Evolutionary conservation across 331 rosid genomes (phyloP).

Genomic region (Dryas integrifolia): DNA sequence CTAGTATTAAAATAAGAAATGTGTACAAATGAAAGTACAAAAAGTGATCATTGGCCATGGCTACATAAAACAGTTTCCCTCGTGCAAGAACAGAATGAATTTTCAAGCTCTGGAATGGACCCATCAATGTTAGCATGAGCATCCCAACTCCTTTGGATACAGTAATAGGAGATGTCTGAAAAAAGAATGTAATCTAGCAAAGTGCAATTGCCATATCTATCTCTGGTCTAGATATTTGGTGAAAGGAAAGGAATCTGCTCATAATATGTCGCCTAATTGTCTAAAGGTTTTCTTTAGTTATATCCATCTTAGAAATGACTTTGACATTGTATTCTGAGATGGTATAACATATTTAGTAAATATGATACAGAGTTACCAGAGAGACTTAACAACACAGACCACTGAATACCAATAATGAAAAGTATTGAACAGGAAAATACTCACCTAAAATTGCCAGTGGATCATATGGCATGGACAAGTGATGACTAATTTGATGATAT

Average conservation of each 20-base stretch:
- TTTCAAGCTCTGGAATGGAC: background rate
- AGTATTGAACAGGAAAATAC: slow-evolving; percentile 13
- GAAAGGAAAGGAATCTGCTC: background rate
- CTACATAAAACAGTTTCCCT: background rate
- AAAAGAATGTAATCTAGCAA: no score
- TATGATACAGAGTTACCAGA: background rate
- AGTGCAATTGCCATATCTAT: background rate
- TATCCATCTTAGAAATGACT: background rate
- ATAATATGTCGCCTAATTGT: background rate
- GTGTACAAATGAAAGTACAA: background rate
- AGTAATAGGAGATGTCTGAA: background rate
- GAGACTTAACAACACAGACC: background rate
- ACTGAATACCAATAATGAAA: slow-evolving; percentile 13
- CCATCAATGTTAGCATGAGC: background rate
- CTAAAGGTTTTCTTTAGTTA: background rate
- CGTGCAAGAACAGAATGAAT: background rate
- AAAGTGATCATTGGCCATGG: background rate
- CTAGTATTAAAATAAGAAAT: background rate
- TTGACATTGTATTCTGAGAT: background rate
- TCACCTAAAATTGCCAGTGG: slow-evolving; percentile 27
- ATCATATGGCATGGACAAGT: slow-evolving; percentile 5
- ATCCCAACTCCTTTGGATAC: background rate
- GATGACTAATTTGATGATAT: slow-evolving; percentile 47
- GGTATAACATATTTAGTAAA: background rate
- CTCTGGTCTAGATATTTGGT: background rate